These are phyloP conservation scores for Senecio squalidus DNA, from an alignment of 140 eudicot species.

Conservation along the genomic window DNA sequence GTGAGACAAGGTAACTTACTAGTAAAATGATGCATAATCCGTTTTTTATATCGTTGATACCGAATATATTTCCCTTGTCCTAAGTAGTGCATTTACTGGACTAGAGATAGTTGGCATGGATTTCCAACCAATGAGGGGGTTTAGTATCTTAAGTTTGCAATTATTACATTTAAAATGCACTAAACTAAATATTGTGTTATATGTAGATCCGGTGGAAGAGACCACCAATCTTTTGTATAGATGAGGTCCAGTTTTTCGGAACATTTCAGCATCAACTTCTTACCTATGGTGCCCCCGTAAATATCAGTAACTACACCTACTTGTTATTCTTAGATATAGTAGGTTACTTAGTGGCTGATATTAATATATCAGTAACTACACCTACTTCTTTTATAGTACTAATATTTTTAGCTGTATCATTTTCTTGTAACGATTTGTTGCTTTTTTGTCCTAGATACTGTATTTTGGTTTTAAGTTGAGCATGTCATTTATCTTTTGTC, in stretches of 20 bases:
- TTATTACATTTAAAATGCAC: slow-evolving; percentile 3
- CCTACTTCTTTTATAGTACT: no score
- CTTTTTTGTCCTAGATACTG: slow-evolving; percentile 15
- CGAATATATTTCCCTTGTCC: background rate
- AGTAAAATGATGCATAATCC: slow-evolving; percentile 6
- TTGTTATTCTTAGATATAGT: slow-evolving; percentile 6
- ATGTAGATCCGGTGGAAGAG: slow-evolving; percentile 86
- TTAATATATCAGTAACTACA: no score
- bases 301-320: slow-evolving; percentile 27
- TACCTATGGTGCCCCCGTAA: slow-evolving; percentile 99
- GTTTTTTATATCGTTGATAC: background rate
- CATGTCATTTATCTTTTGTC: slow-evolving; percentile 22
- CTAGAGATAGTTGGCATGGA: background rate
- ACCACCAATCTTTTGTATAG: slow-evolving; percentile 73
- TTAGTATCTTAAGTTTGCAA: background rate
- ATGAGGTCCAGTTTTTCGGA: slow-evolving; percentile 87
- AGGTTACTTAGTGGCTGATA: no score
- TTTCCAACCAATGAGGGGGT: background rate
- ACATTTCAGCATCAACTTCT: slow-evolving; percentile 91
- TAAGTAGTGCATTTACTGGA: slow-evolving; percentile 8
- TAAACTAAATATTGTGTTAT: background rate
- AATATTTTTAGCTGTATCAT: no score
- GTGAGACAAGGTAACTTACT: slow-evolving; percentile 61
- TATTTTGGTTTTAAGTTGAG: slow-evolving; percentile 10
- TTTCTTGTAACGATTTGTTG: slow-evolving; percentile 8